Conservation (phyloP, 352 stramenopile genomes). For the Blastocystis sp. region DNA sequence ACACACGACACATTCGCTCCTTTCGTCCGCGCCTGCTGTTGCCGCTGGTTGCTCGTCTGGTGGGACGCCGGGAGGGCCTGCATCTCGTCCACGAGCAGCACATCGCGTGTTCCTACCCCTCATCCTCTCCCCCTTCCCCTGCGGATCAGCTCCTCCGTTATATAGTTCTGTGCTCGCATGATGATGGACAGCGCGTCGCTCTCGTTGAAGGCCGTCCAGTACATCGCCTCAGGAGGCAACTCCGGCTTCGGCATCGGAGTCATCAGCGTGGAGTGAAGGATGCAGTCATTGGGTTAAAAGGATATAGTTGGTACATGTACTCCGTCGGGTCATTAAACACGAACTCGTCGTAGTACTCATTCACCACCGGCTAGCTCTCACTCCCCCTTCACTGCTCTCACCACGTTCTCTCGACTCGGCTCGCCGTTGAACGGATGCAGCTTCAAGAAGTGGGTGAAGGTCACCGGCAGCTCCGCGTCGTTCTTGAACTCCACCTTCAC, state of each 20-base stretch:
- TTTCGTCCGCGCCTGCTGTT: constrained; percentile 1
- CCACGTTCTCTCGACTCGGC: constrained; percentile 40
- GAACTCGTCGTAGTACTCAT: constrained; percentile 63
- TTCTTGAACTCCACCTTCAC: constrained; percentile 66
- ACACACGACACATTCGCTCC: constrained; percentile 25
- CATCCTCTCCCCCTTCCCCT: neutral
- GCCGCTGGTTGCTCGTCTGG: neutral
- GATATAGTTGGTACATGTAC: constrained; percentile 68
- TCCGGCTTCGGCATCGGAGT: constrained; percentile 26
- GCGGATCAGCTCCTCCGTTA: constrained; percentile 37
- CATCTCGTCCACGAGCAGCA: neutral
- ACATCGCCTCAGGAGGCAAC: constrained; percentile 12
- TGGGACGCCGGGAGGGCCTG: neutral
- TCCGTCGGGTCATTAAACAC: constrained; percentile 64
- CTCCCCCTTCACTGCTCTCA: neutral
- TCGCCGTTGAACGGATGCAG: constrained; percentile 60
- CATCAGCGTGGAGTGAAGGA: constrained; percentile 40
- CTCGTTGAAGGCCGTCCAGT: constrained; percentile 57
- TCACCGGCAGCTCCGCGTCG: constrained; percentile 22
- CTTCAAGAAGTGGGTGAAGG: constrained; percentile 45
- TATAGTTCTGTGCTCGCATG: constrained; percentile 66
- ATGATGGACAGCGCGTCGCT: constrained; percentile 33
- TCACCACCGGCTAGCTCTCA: constrained; percentile 46
- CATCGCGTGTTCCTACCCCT: constrained; percentile 11
- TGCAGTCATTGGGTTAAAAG: neutral